Evolutionary conservation across 352 stramenopile species (phyloP), one percentile per base, ranked within the genome.

Genomic region (Phytophthora europaea): DNA sequence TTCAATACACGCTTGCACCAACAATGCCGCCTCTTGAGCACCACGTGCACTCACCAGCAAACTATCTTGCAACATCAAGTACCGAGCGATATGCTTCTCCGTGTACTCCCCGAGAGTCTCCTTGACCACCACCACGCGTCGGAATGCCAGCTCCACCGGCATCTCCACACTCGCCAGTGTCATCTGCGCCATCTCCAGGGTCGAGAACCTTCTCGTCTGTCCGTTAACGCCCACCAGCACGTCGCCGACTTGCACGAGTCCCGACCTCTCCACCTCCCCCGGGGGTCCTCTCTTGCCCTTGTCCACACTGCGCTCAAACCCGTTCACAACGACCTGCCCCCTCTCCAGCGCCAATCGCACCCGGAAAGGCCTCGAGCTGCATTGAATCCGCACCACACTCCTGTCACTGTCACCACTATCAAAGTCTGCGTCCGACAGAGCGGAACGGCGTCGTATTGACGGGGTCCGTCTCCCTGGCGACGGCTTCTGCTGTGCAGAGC

Each of bases 161-260:
- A 93, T 62, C 13, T 80, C 54, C 20, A 84, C 76, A 22, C 66
- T 66, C 43, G 63, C 53, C 33, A 94, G 61, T 43, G 74, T 70
- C 45, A 77, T 53, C 8, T 81, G 70, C 3, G 85, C 80, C 12
- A 73, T 75, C 16, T 89, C 74, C 15, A 91, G 67, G n/a, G 69
- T 92, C n/a, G 50, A 79, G 40, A 84, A 76, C 45, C 53, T 69
- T 31, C 78, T 77, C 59, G 67, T 81, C 16, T 89, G 73, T 33
- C 82, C 77, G 63, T 92, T 89, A 4, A 94, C 82, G 6, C 72
- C 81, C n/a, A 91, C 75, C 9, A 94, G 65, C n/a, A 90, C 68
- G 55, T 94, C 87, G 1, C 85, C 84, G 18, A 74, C 47, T 3
- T 85, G 77, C 12, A 93, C 79, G 3, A 83, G 64, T 0, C 78